Percentiles rank a stretch among this genome's conserved stretches.
phyloP scores from a whole-genome alignment of 2,329 filamentous ascomycete species.

The Calonectria hawksworthii region DNA sequence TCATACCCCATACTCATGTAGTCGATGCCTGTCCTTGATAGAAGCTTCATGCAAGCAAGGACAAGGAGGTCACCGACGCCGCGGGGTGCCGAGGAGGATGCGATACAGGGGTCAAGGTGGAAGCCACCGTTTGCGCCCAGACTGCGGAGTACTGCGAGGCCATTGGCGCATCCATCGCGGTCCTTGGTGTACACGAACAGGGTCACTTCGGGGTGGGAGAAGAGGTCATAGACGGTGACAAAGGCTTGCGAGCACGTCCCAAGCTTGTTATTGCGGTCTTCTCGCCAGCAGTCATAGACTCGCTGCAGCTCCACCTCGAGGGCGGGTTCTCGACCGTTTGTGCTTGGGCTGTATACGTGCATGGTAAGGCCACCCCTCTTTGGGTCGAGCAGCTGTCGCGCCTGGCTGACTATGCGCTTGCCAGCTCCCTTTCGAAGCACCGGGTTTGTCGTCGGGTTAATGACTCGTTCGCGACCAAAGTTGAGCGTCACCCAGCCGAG shows the following conservation, averaged over 20 bases:
- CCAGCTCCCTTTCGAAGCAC: slow-evolving; percentile 33
- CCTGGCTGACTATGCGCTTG: slow-evolving; percentile 39
- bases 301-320: slow-evolving; percentile 34
- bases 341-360: slow-evolving; percentile 20
- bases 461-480: slow-evolving; percentile 37
- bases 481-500: slow-evolving; percentile 33
- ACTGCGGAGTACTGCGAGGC: slow-evolving; percentile 35
- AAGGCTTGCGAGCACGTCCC: slow-evolving; percentile 33
- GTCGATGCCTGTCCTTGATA: slow-evolving; percentile 31
- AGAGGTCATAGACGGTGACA: slow-evolving; percentile 38
- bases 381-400: slow-evolving; percentile 37
- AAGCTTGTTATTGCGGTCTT: slow-evolving; percentile 22
- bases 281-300: slow-evolving; percentile 37
- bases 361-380: slow-evolving; percentile 31
- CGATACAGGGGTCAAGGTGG: slow-evolving; percentile 40
- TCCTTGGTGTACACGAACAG: slow-evolving; percentile 33
- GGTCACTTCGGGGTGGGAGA: slow-evolving; percentile 33
- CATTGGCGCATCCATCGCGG: slow-evolving; percentile 28
- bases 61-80: slow-evolving; percentile 37
- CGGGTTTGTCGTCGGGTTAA: slow-evolving; percentile 36
- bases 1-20: slow-evolving; percentile 40
- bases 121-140: slow-evolving; percentile 37
- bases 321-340: slow-evolving; percentile 20
- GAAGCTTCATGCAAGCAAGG: slow-evolving; percentile 35
- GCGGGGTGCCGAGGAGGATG: slow-evolving; percentile 23